Evolutionary conservation across 2,329 filamentous ascomycete species (phyloP), one percentile per base, ranked within the genome.

Genomic region (Fusarium ramigenum): DNA sequence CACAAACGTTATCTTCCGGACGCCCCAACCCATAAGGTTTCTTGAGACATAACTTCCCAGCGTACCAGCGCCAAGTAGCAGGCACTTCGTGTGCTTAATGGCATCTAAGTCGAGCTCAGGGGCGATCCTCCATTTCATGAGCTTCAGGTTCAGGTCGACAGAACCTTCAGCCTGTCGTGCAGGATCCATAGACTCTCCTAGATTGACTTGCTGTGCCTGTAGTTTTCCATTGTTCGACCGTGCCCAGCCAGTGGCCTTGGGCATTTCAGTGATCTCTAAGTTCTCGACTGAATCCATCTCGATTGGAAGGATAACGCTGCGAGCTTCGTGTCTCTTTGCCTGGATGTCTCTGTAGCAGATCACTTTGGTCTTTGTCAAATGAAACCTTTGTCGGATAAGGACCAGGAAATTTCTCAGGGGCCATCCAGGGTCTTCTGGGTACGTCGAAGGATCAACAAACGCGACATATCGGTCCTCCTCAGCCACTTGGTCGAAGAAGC

Each of bases 51-150:
- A 98, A 69, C 94, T 95, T 14, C 96, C 96, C 3, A 99, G 86
- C 0, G 96, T 99, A 19, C 96, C 96, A 2, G 96, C 95, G 9
- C 96, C 96, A 4, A 99, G 89, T 6, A 99, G 85, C 21, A 99
- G 88, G 79, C 96, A 99, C 79, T 92, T 97, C 7, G 94, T 96
- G 64, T 92, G 89, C 79, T 97, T 98, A 80, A 98, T 95, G 36
- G 89, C 89, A 36, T 98, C 95, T 15, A 99, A 89, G 79, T 98
- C 89, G 44, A 99, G 88, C 57, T 92, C 91, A 0, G 96, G 96
- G 12, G 95, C 94, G 77, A 99, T 94, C 43, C 96, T 92, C 96
- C 96, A 99, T 84, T 98, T 99, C 92, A 99, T 99, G 65, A 99
- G 88, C 83, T 98, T 98, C 68, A 98, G 87, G 79, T 99, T 99